These are phyloP conservation scores for Ogataea allantospora DNA, from an alignment of 805 yeast species.

Conservation along the genomic window DNA sequence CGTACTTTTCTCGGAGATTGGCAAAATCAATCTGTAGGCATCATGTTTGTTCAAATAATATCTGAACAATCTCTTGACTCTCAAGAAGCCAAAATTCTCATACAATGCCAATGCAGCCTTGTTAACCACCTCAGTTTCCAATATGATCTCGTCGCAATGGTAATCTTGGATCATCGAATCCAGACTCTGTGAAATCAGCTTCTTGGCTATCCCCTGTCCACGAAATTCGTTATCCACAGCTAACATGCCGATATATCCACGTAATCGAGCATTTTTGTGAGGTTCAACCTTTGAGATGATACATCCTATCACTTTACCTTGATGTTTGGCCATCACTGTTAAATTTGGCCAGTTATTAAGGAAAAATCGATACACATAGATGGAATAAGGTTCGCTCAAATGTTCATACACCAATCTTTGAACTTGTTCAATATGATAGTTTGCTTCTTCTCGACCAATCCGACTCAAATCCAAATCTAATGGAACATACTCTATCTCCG, in stretches of 20 bases:
- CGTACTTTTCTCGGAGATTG: conserved; percentile 62
- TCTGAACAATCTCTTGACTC: conserved; percentile 61
- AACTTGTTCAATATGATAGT: conserved; percentile 47
- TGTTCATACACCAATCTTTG: conserved; percentile 64
- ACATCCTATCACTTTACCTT: conserved; percentile 61
- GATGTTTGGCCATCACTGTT: conserved; percentile 60
- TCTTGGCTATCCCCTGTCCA: conserved; percentile 79
- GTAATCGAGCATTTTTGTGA: conserved; percentile 66
- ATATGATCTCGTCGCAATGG: conserved; percentile 83
- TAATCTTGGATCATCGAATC: conserved; percentile 58
- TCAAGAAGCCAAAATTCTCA: conserved; percentile 38
- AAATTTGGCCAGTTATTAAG: conserved; percentile 88
- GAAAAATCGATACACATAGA: conserved; percentile 89
- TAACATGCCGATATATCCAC: conserved; percentile 97
- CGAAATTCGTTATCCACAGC: conserved; percentile 74
- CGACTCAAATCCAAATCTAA: conserved; percentile 22
- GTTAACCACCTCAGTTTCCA: conserved; percentile 90
- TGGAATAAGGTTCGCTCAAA: conserved; percentile 90
- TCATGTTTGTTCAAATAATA: conserved; percentile 92
- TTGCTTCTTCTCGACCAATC: conserved; percentile 19
- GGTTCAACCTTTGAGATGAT: conserved; percentile 78
- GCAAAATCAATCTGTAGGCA: conserved; percentile 83
- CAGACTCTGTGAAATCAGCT: conserved; percentile 60
- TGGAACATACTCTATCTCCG: conserved; percentile 22
- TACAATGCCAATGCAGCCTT: conserved; percentile 35